A percentile compares a stretch with the other conserved stretches of the same genome.
These are phyloP conservation scores for Cordyceps tenuipes DNA, from an alignment of 2,329 filamentous ascomycete species.

Conservation along the genomic window DNA sequence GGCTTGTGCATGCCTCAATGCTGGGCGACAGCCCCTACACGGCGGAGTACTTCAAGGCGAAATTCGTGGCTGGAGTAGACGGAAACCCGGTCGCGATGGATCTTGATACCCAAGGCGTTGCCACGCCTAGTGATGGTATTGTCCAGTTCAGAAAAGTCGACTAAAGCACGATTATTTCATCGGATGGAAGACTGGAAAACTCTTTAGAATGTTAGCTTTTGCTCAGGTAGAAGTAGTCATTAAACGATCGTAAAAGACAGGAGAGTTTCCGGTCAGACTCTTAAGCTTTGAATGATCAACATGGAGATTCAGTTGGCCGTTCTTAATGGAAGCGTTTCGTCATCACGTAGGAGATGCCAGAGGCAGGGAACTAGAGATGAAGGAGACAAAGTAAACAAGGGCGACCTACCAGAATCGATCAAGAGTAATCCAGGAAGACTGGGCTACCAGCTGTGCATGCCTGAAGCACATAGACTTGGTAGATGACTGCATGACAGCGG, in stretches of 20 bases:
- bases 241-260: conserved; percentile 5
- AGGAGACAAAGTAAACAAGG: conserved; percentile 6
- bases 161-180: not conserved
- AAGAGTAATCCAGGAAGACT: not conserved
- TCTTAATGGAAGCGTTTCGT: conserved; percentile 48
- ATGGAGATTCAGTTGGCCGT: conserved; percentile 56
- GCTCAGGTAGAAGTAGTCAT: not conserved
- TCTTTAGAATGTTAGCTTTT: conserved; percentile 10
- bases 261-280: conserved; percentile 42
- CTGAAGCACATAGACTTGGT: not conserved
- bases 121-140: not conserved
- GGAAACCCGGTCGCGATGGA: conserved; percentile 1
- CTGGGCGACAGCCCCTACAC: not conserved
- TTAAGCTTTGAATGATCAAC: conserved; percentile 52
- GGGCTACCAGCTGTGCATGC: not conserved
- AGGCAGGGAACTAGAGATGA: conserved; percentile 1
- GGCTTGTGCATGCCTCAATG: not conserved
- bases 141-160: not conserved
- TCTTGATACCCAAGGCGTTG: not conserved
- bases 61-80: conserved; percentile 1
- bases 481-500: not conserved
- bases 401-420: conserved; percentile 6
- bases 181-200: not conserved
- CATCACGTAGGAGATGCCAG: conserved; percentile 37
- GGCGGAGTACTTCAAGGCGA: not conserved